Conservation (phyloP, 345 rosid species). For the Dipteronia dyeriana region DNA sequence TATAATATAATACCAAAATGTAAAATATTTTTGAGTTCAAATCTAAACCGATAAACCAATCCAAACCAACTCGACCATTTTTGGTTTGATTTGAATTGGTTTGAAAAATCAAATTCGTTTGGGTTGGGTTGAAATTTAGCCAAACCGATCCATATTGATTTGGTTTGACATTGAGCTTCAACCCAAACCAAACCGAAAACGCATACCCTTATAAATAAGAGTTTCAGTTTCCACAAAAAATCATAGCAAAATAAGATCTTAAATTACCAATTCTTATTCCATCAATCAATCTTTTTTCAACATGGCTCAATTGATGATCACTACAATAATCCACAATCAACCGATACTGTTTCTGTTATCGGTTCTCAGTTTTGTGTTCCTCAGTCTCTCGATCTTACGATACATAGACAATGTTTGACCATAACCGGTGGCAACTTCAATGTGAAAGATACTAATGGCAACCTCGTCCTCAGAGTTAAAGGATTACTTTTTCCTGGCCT, state of each 20-base stretch:
- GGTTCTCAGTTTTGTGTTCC: constrained; percentile 35
- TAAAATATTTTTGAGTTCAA: too few species aligned
- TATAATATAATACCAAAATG: too few species aligned
- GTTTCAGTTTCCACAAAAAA: not conserved
- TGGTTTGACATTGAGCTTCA: too few species aligned
- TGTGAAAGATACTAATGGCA: constrained; percentile 32
- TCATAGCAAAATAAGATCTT: constrained; percentile 2
- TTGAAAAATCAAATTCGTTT: too few species aligned
- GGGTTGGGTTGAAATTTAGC: too few species aligned
- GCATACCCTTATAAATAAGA: too few species aligned
- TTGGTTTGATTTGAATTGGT: too few species aligned
- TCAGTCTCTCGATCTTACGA: constrained; percentile 34
- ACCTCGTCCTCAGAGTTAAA: constrained; percentile 40
- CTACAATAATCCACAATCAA: not conserved
- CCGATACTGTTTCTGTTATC: not conserved
- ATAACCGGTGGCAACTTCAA: constrained; percentile 42
- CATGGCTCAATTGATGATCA: constrained; percentile 1
- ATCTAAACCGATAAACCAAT: too few species aligned
- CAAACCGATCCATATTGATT: too few species aligned
- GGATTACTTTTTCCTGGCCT: constrained; percentile 30
- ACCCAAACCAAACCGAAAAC: too few species aligned
- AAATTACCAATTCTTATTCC: not conserved
- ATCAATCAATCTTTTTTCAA: constrained; percentile 2
- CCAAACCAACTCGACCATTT: too few species aligned
- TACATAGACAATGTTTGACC: constrained; percentile 33